Percentiles rank a stretch among this genome's conserved stretches.
These are phyloP conservation scores for Fusarium papillatum DNA, from an alignment of 2,329 filamentous ascomycete genomes.

Conservation along the genomic window DNA sequence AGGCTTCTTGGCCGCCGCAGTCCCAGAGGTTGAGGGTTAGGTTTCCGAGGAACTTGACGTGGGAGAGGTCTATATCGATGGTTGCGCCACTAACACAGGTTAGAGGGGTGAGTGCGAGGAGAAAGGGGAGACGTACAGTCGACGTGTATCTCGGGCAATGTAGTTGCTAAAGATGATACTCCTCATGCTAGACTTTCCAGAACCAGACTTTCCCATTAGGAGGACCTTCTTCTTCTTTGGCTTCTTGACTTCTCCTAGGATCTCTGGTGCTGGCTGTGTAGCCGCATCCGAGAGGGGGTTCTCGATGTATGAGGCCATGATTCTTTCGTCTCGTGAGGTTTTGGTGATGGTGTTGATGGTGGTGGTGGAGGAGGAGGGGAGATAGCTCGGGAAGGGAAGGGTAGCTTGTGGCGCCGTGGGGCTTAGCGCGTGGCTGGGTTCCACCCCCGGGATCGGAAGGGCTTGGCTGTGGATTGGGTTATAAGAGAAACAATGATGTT, in stretches of 20 bases:
- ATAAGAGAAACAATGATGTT: not conserved
- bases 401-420: conserved; percentile 2
- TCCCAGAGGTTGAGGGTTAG: conserved; percentile 98
- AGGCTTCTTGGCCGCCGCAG: conserved; percentile 98
- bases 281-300: conserved; percentile 44
- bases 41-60: conserved; percentile 99
- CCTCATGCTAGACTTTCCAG: conserved; percentile 98
- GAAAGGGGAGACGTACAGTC: conserved; percentile 68
- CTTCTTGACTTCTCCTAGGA: conserved; percentile 70
- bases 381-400: not conserved
- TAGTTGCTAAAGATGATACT: conserved; percentile 99
- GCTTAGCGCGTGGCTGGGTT: not conserved
- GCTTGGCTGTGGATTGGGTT: not conserved
- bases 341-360: not conserved
- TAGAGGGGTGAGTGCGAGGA: not conserved
- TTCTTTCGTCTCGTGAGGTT: not conserved
- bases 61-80: conserved; percentile 98
- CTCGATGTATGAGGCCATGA: conserved; percentile 52
- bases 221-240: conserved; percentile 90
- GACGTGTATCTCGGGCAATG: conserved; percentile 93
- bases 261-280: conserved; percentile 48
- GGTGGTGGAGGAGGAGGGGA: not conserved
- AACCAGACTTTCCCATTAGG: conserved; percentile 95
- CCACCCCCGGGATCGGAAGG: conserved; percentile 1
- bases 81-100: conserved; percentile 77